Evolutionary conservation across 176 grass and related monocot genomes (phyloP), one percentile per base, ranked within the genome.

Genomic region (Eragrostis curvula): DNA sequence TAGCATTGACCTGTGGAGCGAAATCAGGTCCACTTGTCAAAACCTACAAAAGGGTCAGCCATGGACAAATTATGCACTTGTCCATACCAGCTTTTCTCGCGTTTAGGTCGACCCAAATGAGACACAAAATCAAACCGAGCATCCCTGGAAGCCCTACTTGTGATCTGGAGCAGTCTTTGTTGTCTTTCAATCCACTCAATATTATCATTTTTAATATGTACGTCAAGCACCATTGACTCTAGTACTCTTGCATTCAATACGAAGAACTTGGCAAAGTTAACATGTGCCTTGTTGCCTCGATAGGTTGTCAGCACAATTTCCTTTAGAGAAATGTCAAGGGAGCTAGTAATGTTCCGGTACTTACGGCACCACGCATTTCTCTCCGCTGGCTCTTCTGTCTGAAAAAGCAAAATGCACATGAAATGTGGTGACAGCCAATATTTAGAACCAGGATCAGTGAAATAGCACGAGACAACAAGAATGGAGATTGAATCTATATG

Each of bases 81-180:
- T 13, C 1, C 0, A 0, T 2, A 29, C 14, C 28, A 1, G 29
- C 3, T 1, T 12, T 39, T n/a, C 16, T n/a, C n/a, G n/a, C n/a
- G n/a, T n/a, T n/a, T n/a, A 50, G 48, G 48, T 13, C 48, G 48
- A n/a, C 0, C 5, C 6, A 24, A 14, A 43, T 8, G 29, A 10
- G 46, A 9, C 27, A 51, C 44, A 28, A 72, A 30, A 32, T 72
- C 16, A 72, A 72, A 18, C 9, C 17, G 25, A 6, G 27, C 27
- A 30, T 17, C 6, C 47, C 16, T 51, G 20, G 70, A 72, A 9
- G 46, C 70, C 15, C 47, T 72, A 7, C 12, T 53, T 73, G 51
- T 2, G 0, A 53, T 13, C 9, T 73, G 49, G 24, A 73, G 71
- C 28, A 73, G 0, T 7, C 1, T 21, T 0, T 39, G 16, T 13